Conservation (phyloP, 352 stramenopile species). For the Globisporangium mamillatum region DNA sequence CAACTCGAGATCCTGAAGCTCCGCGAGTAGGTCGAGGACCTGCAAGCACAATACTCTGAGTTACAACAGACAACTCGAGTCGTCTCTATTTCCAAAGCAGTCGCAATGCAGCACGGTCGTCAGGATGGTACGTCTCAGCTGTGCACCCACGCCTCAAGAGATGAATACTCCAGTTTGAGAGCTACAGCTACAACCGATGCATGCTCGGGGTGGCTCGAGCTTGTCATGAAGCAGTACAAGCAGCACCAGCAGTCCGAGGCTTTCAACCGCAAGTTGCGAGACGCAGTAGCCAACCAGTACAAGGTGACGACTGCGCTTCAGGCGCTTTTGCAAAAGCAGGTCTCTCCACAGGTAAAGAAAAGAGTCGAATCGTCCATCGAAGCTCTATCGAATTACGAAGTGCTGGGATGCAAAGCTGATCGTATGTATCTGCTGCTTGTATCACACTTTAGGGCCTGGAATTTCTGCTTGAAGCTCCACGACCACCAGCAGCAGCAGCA, state of each 20-base stretch:
- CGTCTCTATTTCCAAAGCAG: too few species aligned
- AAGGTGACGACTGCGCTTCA: constrained; percentile 37
- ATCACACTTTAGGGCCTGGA: background rate
- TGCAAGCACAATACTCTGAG: background rate
- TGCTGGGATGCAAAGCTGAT: background rate
- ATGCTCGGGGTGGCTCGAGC: constrained; percentile 27
- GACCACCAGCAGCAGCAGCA: too few species aligned
- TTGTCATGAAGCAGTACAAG: constrained; percentile 34
- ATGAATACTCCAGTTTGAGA: too few species aligned
- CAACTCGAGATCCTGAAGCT: constrained; percentile 10
- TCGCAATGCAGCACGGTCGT: too few species aligned
- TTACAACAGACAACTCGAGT: background rate
- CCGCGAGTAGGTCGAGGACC: background rate
- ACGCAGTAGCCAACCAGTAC: constrained; percentile 36
- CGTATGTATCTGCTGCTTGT: background rate
- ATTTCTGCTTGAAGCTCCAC: background rate
- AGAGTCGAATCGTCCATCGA: too few species aligned
- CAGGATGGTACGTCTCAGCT: too few species aligned
- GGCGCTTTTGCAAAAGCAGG: constrained; percentile 29
- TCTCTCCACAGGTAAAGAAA: background rate
- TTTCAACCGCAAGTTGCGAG: constrained; percentile 39
- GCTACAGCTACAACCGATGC: too few species aligned
- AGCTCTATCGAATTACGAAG: too few species aligned
- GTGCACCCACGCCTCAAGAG: too few species aligned
- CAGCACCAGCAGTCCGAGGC: constrained; percentile 35